A percentile compares a stretch with the other conserved stretches of the same genome.
phyloP scores from a whole-genome alignment of 192 early-diverging fungal genomes.

The Coemansia sp. region DNA sequence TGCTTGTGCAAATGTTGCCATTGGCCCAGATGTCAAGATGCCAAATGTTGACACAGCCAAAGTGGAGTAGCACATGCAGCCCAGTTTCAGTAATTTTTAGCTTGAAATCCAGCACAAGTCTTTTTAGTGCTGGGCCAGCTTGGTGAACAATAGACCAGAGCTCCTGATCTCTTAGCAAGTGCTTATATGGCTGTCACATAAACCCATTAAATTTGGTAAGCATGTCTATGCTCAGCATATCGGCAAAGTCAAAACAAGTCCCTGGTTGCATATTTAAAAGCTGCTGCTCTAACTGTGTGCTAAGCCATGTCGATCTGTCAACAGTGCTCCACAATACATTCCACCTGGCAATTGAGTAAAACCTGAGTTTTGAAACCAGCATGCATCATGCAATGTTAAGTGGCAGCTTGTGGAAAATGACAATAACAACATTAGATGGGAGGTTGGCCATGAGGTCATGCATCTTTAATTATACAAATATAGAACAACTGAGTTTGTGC shows the following conservation, averaged over 20 bases:
- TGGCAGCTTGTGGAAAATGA: constrained; percentile 32
- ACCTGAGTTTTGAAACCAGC: constrained; percentile 40
- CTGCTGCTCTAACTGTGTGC: not conserved
- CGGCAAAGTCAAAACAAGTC: not conserved
- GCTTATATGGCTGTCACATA: not conserved
- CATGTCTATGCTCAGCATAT: not conserved
- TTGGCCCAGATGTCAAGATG: constrained; percentile 31
- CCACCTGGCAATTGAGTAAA: constrained; percentile 20
- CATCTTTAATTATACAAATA: constrained; percentile 14
- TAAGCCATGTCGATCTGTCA: constrained; percentile 19
- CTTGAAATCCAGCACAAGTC: constrained; percentile 22
- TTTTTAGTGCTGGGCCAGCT: constrained; percentile 35
- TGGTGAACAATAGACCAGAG: constrained; percentile 21
- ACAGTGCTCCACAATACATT: constrained; percentile 32
- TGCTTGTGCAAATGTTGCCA: constrained; percentile 11
- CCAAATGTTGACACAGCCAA: constrained; percentile 31
- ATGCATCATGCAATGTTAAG: constrained; percentile 33
- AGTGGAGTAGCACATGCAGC: constrained; percentile 18
- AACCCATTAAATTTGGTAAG: not conserved
- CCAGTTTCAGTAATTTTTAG: constrained; percentile 21
- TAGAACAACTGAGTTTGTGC: not conserved
- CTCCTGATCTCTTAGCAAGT: constrained; percentile 17
- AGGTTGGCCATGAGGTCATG: constrained; percentile 22
- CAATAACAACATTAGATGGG: constrained; percentile 24
- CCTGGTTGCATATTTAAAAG: not conserved